Conservation (phyloP, 1,139 yeast species). For the Eremothecium gossypii region DNA sequence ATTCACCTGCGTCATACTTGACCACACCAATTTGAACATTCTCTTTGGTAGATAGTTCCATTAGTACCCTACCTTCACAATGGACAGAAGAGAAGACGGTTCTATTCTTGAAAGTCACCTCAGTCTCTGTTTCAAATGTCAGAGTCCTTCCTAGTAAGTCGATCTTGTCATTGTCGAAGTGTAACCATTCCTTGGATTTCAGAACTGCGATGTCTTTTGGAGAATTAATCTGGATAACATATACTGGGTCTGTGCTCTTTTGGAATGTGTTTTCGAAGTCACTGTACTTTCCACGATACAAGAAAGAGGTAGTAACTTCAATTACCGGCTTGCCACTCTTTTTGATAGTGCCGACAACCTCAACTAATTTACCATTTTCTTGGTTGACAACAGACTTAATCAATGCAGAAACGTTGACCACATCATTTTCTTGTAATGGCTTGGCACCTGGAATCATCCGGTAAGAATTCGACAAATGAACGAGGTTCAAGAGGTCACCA, state of each 20-base stretch:
- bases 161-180: constrained; percentile 53
- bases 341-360: constrained; percentile 82
- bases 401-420: constrained; percentile 72
- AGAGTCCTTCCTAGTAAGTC: constrained; percentile 72
- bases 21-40: constrained; percentile 80
- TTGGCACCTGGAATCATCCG: constrained; percentile 87
- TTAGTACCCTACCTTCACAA: constrained; percentile 76
- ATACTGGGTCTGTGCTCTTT: constrained; percentile 79
- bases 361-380: constrained; percentile 90
- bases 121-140: constrained; percentile 84
- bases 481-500: constrained; percentile 90
- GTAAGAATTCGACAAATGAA: constrained; percentile 91
- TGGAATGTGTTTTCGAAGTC: constrained; percentile 93
- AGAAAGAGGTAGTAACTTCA: constrained; percentile 92
- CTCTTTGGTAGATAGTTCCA: constrained; percentile 92
- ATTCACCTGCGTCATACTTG: constrained; percentile 81
- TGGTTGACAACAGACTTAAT: constrained; percentile 85
- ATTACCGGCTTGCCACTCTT: constrained; percentile 73
- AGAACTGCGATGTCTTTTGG: constrained; percentile 89
- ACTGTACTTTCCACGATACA: constrained; percentile 84
- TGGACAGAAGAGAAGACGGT: constrained; percentile 68
- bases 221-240: constrained; percentile 61
- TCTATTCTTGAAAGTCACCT: constrained; percentile 70
- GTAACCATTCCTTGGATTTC: constrained; percentile 97
- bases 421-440: constrained; percentile 83